A percentile compares a stretch with the other conserved stretches of the same genome.
Conservation (phyloP, 768 basidiomycete species). For the Leucocoprinus sp. region DNA sequence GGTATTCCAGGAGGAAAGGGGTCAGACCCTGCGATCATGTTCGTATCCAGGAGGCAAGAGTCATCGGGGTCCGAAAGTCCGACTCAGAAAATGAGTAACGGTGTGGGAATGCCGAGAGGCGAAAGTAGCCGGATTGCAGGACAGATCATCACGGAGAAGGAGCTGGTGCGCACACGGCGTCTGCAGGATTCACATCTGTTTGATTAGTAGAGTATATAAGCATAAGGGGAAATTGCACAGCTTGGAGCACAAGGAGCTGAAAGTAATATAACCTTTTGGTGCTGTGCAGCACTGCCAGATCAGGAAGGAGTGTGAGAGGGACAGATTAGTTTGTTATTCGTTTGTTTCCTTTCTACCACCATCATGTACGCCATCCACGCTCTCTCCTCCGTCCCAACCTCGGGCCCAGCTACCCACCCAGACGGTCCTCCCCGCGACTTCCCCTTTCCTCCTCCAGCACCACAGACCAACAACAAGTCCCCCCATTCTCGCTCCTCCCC, state of each 20-base stretch:
- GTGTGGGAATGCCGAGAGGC: conserved; percentile 9
- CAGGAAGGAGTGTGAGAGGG: conserved; percentile 11
- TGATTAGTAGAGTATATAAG: conserved; percentile 23
- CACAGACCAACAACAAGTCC: conserved; percentile 16
- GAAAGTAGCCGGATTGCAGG: conserved; percentile 36
- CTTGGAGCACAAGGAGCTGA: conserved; percentile 19
- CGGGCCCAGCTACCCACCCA: conserved; percentile 34
- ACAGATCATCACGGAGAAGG: conserved; percentile 68
- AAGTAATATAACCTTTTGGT: conserved; percentile 25
- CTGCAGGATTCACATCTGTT: conserved; percentile 69
- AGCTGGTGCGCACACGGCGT: conserved; percentile 71
- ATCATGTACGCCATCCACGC: conserved; percentile 30
- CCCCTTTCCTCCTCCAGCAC: conserved; percentile 31
- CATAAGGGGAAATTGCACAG: conserved; percentile 21
- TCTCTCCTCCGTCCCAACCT: conserved; percentile 34
- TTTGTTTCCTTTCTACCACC: too few relatives aligned
- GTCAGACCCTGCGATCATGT: conserved; percentile 63
- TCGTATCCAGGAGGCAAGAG: conserved; percentile 46
- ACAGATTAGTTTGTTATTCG: too few relatives aligned
- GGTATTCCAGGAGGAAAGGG: conserved; percentile 42
- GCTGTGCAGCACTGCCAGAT: conserved; percentile 36
- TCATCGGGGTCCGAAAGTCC: conserved; percentile 13
- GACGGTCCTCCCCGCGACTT: conserved; percentile 34
- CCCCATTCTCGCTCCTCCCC: conserved; percentile 13
- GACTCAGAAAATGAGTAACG: conserved; percentile 1